phyloP scores from a whole-genome alignment of 441 rosid genomes.

The Oxalis stricta region DNA sequence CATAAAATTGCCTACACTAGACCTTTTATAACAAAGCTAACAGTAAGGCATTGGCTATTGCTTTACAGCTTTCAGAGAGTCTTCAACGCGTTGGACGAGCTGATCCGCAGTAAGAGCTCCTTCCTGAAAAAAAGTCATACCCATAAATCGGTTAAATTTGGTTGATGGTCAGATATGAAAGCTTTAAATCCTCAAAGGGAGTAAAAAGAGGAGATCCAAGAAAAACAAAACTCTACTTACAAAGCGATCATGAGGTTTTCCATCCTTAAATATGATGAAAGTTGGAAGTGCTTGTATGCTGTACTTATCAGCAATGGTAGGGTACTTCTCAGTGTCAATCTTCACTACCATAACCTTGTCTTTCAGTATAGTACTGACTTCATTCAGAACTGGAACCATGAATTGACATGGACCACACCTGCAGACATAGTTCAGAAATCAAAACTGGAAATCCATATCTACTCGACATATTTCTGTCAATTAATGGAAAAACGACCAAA shows the following conservation, averaged over 20 bases:
- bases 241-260: conserved; percentile 76
- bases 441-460: neutral
- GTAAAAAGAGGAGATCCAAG: neutral
- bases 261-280: conserved; percentile 75
- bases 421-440: conserved; percentile 8
- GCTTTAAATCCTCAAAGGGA: neutral
- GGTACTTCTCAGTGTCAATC: conserved; percentile 88
- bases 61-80: conserved; percentile 46
- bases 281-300: conserved; percentile 78
- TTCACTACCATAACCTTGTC: conserved; percentile 75
- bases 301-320: conserved; percentile 60
- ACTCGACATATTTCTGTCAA: neutral
- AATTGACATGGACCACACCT: conserved; percentile 98
- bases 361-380: conserved; percentile 47
- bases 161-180: neutral
- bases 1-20: no score
- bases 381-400: conserved; percentile 75
- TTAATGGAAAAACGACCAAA: neutral
- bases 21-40: no score
- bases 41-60: no score
- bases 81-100: conserved; percentile 50
- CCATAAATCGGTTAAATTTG: neutral
- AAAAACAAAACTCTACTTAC: conserved; percentile 31
- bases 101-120: conserved; percentile 64
- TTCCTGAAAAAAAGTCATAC: conserved; percentile 26